Percentiles rank a stretch among this genome's conserved stretches.
Conservation (phyloP, 139 green algal genomes). For the Volvox reticuliferus region DNA sequence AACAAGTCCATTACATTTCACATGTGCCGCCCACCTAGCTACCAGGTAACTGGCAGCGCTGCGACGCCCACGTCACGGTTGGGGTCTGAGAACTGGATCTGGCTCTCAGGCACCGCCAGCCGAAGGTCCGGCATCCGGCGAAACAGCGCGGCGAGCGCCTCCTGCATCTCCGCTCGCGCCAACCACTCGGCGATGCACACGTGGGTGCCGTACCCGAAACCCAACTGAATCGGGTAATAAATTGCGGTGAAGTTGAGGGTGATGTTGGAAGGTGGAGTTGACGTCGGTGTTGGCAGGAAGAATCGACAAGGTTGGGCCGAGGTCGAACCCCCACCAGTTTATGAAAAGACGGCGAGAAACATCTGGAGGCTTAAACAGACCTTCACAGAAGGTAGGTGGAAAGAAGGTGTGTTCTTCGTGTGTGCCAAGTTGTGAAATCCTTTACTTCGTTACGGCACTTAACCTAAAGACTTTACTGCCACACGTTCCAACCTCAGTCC, state of each 20-base stretch:
- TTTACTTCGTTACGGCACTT: too few relatives aligned
- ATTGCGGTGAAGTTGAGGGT: background rate
- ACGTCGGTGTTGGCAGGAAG: background rate
- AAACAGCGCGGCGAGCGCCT: constrained; percentile 1
- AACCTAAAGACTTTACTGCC: too few relatives aligned
- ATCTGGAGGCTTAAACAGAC: too few relatives aligned
- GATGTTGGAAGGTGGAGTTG: background rate
- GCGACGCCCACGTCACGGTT: constrained; percentile 53
- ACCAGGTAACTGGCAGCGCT: constrained; percentile 54
- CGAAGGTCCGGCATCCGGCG: constrained; percentile 32
- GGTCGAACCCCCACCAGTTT: background rate
- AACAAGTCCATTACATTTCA: background rate
- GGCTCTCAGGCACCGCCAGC: constrained; percentile 45
- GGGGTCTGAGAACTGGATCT: constrained; percentile 52
- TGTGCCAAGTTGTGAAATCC: too few relatives aligned
- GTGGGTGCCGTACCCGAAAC: constrained; percentile 53
- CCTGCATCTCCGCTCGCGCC: constrained; percentile 53
- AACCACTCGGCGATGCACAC: constrained; percentile 55
- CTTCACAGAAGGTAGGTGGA: too few relatives aligned
- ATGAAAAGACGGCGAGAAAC: too few relatives aligned
- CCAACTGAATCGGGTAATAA: background rate
- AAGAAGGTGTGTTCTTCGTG: too few relatives aligned
- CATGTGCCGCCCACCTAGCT: background rate
- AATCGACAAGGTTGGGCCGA: background rate
- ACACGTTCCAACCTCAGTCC: too few relatives aligned